Conservation (phyloP, 2,329 filamentous ascomycete species). For the Trichoderma brevicompactum region DNA sequence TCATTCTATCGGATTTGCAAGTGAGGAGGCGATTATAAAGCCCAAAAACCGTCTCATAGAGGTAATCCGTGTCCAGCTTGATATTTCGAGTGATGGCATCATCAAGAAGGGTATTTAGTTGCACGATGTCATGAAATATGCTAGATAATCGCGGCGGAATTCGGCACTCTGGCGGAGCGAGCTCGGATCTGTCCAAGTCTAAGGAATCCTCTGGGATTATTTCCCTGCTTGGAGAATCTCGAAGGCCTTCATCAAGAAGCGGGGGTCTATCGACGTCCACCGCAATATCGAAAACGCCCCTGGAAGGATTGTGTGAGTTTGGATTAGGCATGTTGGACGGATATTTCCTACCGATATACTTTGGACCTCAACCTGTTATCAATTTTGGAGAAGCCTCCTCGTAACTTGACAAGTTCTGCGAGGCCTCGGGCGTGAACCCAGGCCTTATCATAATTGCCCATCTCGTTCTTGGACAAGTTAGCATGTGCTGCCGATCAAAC, state of each 20-base stretch:
- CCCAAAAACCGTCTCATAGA: constrained; percentile 16
- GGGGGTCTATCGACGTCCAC: constrained; percentile 6
- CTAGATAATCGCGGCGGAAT: background rate
- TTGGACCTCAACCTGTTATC: constrained; percentile 15
- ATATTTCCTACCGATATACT: constrained; percentile 12
- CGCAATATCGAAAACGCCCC: constrained; percentile 17
- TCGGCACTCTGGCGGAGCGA: background rate
- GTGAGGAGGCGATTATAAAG: constrained; percentile 22
- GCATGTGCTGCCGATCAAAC: background rate
- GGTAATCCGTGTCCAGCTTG: constrained; percentile 3
- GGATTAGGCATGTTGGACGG: background rate
- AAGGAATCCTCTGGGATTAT: background rate
- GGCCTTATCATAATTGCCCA: constrained; percentile 7
- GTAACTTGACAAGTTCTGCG: constrained; percentile 19
- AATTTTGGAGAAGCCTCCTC: constrained; percentile 17
- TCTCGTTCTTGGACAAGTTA: background rate
- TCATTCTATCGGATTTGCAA: constrained; percentile 7
- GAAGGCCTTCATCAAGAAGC: constrained; percentile 5
- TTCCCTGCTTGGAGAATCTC: background rate
- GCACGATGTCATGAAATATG: background rate
- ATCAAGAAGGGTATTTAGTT: background rate
- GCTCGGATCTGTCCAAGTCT: background rate
- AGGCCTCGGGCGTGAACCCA: constrained; percentile 20
- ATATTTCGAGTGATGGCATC: constrained; percentile 12
- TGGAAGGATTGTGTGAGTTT: background rate